These are phyloP conservation scores for Aspergillus terreus DNA, from an alignment of 2,329 filamentous ascomycete genomes.

Conservation along the genomic window DNA sequence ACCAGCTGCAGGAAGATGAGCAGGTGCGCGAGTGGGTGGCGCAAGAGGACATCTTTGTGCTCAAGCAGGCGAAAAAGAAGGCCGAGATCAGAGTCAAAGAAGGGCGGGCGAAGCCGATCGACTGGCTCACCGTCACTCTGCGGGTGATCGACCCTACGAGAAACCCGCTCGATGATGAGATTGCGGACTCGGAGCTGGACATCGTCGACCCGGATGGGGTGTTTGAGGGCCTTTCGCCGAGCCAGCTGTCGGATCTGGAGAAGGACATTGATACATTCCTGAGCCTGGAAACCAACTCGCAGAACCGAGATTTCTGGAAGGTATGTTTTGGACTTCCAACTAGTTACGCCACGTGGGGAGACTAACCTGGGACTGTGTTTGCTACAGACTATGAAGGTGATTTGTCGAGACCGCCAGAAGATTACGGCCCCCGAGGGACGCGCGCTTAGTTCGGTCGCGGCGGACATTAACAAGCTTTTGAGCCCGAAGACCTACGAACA, in stretches of 20 bases:
- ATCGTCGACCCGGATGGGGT: slow-evolving; percentile 78
- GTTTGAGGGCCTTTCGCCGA: slow-evolving; percentile 66
- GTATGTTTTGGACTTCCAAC: slow-evolving; percentile 35
- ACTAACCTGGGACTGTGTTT: slow-evolving; percentile 9
- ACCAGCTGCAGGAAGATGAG: slow-evolving; percentile 67
- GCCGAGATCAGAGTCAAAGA: slow-evolving; percentile 91
- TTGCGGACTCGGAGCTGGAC: slow-evolving; percentile 70
- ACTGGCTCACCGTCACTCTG: slow-evolving; percentile 87
- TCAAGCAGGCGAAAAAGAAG: slow-evolving; percentile 97
- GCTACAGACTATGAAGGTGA: slow-evolving; percentile 68
- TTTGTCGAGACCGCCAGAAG: slow-evolving; percentile 74
- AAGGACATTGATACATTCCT: slow-evolving; percentile 78
- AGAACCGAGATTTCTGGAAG: slow-evolving; percentile 85
- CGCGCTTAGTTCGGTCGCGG: slow-evolving; percentile 74
- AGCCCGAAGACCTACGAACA: slow-evolving; percentile 81
- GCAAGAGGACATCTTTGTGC: slow-evolving; percentile 91
- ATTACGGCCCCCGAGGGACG: slow-evolving; percentile 65
- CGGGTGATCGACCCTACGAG: slow-evolving; percentile 82
- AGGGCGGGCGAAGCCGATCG: slow-evolving; percentile 84
- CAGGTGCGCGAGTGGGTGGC: slow-evolving; percentile 81
- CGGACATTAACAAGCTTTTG: slow-evolving; percentile 84
- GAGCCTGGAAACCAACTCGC: slow-evolving; percentile 70
- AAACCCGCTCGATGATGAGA: slow-evolving; percentile 76
- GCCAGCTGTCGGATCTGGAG: slow-evolving; percentile 70
- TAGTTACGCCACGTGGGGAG: background rate